phyloP scores from a whole-genome alignment of 257 asterid genomes.

The Fraxinus americana region DNA sequence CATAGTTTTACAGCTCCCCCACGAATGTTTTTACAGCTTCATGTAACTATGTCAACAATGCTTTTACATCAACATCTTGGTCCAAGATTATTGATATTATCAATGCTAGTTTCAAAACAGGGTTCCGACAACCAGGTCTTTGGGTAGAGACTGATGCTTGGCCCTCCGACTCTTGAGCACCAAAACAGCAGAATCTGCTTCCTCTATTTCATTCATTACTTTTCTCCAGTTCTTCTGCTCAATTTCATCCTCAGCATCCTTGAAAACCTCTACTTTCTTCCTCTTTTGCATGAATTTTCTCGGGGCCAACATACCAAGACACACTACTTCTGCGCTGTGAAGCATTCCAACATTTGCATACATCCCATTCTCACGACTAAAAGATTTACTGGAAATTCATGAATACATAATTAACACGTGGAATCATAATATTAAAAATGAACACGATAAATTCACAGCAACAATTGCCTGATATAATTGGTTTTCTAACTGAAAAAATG shows the following conservation, averaged over 20 bases:
- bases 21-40: too few relatives aligned
- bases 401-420: background rate
- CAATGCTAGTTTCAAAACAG: conserved; percentile 21
- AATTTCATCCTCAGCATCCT: conserved; percentile 71
- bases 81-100: background rate
- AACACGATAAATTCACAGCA: too few relatives aligned
- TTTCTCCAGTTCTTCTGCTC: conserved; percentile 90
- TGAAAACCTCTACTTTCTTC: conserved; percentile 79
- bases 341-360: conserved; percentile 46
- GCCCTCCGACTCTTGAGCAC: conserved; percentile 69
- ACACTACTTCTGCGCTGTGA: conserved; percentile 67
- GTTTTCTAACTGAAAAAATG: too few relatives aligned
- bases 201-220: conserved; percentile 88
- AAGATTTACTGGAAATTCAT: conserved; percentile 54
- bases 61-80: background rate
- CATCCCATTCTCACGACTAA: conserved; percentile 40
- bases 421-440: too few relatives aligned
- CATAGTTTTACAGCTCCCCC: too few relatives aligned
- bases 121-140: conserved; percentile 82
- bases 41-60: too few relatives aligned
- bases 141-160: conserved; percentile 72
- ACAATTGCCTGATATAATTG: too few relatives aligned
- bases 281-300: conserved; percentile 93
- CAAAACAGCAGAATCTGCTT: conserved; percentile 66
- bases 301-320: conserved; percentile 87